phyloP scores from a whole-genome alignment of 139 green algal species.

The Tetraselmis striata region DNA sequence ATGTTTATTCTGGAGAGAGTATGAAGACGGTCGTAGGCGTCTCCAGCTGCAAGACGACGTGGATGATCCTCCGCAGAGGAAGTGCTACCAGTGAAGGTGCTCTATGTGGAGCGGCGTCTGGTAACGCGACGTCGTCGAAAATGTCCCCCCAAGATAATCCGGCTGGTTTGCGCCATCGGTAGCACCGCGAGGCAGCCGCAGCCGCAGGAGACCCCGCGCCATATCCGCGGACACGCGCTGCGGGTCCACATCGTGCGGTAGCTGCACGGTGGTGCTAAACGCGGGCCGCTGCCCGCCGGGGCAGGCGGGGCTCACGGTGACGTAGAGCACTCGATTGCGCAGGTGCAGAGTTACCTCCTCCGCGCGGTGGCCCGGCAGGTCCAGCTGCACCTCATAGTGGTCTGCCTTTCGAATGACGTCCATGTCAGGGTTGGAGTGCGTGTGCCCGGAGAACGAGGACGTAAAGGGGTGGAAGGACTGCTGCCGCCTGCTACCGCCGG shows the following conservation, averaged over 20 bases:
- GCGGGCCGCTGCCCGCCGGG: neutral
- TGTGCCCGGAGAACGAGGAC: neutral
- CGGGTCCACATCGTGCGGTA: neutral
- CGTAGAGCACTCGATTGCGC: neutral
- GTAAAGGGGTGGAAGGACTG: neutral
- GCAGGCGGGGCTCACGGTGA: neutral
- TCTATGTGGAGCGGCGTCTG: neutral
- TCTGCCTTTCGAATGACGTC: neutral
- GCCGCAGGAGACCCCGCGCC: neutral
- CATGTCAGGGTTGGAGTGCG: neutral
- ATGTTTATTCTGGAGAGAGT: too few species aligned
- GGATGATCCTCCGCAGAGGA: too few species aligned
- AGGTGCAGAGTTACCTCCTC: neutral
- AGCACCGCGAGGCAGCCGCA: neutral
- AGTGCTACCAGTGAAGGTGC: neutral
- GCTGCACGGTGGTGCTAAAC: neutral
- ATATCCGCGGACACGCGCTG: neutral
- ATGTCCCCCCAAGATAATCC: too few species aligned
- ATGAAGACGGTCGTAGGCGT: too few species aligned
- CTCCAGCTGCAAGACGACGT: too few species aligned
- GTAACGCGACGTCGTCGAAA: too few species aligned
- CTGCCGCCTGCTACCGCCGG: too few species aligned
- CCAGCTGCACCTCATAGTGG: neutral
- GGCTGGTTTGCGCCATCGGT: too few species aligned
- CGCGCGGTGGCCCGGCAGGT: neutral